Base-by-base conservation (phyloP, 768 basidiomycete genomes). In the Phaeolepiota aurea region DNA sequence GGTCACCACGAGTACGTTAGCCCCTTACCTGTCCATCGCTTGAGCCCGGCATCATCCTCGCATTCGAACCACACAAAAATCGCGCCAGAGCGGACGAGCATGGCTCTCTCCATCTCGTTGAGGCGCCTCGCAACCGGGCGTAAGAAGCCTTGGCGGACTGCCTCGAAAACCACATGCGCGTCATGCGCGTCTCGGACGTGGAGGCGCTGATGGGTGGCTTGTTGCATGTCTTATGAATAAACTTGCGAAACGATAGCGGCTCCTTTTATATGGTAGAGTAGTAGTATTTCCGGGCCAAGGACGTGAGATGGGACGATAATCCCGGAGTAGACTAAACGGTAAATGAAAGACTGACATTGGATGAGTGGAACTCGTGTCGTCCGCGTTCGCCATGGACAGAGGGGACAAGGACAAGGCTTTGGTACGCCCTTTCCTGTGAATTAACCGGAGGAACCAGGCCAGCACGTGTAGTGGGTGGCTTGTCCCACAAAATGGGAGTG, bases 51-150 rank as follows among this genome's bases (percentile, higher is more conserved):
- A 37, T 80, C 79, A 45, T 80, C 77, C 37, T 81, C 78, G 47
- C 71, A 71, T 56, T 83, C 79, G 50, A 77, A 71, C 81, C 81
- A 83, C 33, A 82, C 77, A 51, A 82, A 83, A 20, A 82, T 65
- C 3, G 78, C 71, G 3, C 80, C 80, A 4, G 77, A 74, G 36
- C 63, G 65, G 42, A 83, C 75, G 48, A 68, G 70, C 38, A 55
- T 70, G 4, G 66, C 60, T 40, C 79, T 59, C 52, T 83, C 78
- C 38, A 68, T 62, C 47, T 82, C 79, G 55, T 82, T 79, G 40
- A 82, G 65, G 32, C 79, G 70, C 18, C 78, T 68, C 23, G 61
- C 55, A 20, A 79, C 70, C 14, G 71, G 70, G 32, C 62, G 61
- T 13, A 81, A 62, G 43, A 63, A 64, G 22, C 77, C 74, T 44